Evolutionary conservation across 257 asterid genomes (phyloP), one percentile per base, ranked within the genome.

Genomic region (Rauvolfia tetraphylla): DNA sequence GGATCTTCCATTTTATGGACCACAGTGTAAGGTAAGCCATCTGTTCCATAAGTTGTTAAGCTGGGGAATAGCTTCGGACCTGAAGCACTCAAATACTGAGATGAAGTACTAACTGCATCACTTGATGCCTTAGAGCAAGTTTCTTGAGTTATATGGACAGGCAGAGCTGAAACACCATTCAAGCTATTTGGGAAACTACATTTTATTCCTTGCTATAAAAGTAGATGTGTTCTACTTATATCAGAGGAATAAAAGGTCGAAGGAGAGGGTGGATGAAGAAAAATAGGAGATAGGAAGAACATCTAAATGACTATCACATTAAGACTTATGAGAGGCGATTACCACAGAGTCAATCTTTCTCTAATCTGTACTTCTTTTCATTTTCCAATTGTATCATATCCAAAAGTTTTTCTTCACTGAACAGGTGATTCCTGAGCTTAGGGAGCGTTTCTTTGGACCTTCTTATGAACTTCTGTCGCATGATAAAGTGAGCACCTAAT

Each of bases 391-490:
- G 22, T 58, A 23, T 59, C 29, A 31, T 11, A 70, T n/a, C n/a
- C 25, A 7, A 56, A 6, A 41, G 2, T 42, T 29, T 63, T 53
- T 42, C 34, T 67, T 79, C 76, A 61, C 27, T 74, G 51, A 34
- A 77, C 88, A 95, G 98, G 96, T 76, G 75, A 76, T 91, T 54
- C 75, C 71, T 54, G 97, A 92, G 77, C 82, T 95, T 73, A 89
- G 91, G 56, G 99, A 95, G 79, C 87, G 96, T 27, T 95, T 51
- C 87, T 95, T 95, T 90, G 99, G 98, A 78, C 84, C 90, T 58
- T 76, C 87, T 34, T 89, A 33, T 79, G 99, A 92, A 90, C 92
- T 95, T 75, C 84, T 41, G 79, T 95, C 97, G 53, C 98, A 92
- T 83, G 99, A 92, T 75, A 91, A 85, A 82, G 98, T 92, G 86